Base-by-base conservation (phyloP, 2,329 filamentous ascomycete species). In the Phoma sp. region DNA sequence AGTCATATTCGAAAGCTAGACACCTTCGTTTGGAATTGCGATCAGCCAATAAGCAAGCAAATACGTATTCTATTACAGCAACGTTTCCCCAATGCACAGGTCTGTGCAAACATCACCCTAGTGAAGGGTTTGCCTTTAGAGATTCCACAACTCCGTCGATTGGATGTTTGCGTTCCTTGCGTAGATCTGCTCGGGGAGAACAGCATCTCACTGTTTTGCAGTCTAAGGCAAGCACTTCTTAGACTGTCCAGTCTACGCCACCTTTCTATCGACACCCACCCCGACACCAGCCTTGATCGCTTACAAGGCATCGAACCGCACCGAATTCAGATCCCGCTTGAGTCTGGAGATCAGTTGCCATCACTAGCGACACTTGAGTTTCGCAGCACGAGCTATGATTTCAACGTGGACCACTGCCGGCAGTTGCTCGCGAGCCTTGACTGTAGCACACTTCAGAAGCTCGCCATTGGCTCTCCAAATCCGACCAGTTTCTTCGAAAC, bases 21-120 rank as follows among this genome's bases (percentile, higher is more conserved):
- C 24, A 45, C 46, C 1, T 55, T 36, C 39, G 62, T 50, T 30
- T 66, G 63, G 63, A 41, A 55, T 23, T 48, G 39, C 18, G 41
- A 62, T 14, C 13, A 47, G 11, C 52, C 50, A 6, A 39, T 66
- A 18, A 38, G 58, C 7, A 9, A 4, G 2, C 22, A 36, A 10
- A 27, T 44, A 7, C 30, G 45, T 9, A 22, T 40, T 1, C n/a
- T 64, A 4, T 48, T 57, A 25, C 43, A 23, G 30, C 45, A 39
- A n/a, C 49, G 45, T 10, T 53, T 47, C 13, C 59, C 61, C 18
- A 35, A 27, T 7, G 49, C 46, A 25, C 52, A 49, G 18, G 38
- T 62, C 11, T 51, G 41, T 35, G 50, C 55, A 9, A 42, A 43
- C 30, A 29, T 37, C 8, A 14, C 37, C 60, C 22, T 33, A 56